phyloP scores from a whole-genome alignment of 306 rosid genomes.

The Begonia masoniana region DNA sequence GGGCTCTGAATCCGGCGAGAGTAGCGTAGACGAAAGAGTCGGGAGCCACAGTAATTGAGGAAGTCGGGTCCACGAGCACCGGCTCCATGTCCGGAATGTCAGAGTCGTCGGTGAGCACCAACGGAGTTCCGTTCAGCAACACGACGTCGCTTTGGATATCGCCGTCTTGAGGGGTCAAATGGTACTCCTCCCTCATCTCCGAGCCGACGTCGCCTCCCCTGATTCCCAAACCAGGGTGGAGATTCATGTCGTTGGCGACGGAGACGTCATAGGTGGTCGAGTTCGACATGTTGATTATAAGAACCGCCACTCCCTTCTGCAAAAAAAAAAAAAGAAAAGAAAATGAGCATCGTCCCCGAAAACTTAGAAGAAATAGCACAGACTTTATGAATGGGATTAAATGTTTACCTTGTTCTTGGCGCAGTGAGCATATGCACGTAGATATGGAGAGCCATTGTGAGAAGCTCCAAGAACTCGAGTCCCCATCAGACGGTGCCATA shows the following conservation, averaged over 20 bases:
- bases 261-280: conserved; percentile 24
- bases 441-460: conserved; percentile 5
- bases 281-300: conserved; percentile 49
- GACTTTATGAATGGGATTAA: too few species aligned
- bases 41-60: conserved; percentile 20
- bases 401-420: conserved; percentile 8
- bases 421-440: conserved; percentile 15
- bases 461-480: not conserved
- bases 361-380: too few species aligned
- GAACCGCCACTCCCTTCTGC: conserved; percentile 32
- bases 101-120: conserved; percentile 14
- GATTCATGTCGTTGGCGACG: conserved; percentile 19
- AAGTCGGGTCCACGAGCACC: conserved; percentile 20
- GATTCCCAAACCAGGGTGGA: not conserved
- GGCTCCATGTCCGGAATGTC: conserved; percentile 40
- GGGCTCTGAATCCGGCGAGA: conserved; percentile 23
- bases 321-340: not conserved
- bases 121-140: conserved; percentile 38
- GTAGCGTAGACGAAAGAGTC: conserved; percentile 35
- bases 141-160: conserved; percentile 35
- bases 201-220: not conserved
- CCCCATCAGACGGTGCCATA: conserved; percentile 16
- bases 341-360: too few species aligned
- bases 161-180: conserved; percentile 48
- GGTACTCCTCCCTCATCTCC: conserved; percentile 39